These are phyloP conservation scores for Backusella australiensis DNA, from an alignment of 192 early-diverging fungal genomes.

Conservation along the genomic window DNA sequence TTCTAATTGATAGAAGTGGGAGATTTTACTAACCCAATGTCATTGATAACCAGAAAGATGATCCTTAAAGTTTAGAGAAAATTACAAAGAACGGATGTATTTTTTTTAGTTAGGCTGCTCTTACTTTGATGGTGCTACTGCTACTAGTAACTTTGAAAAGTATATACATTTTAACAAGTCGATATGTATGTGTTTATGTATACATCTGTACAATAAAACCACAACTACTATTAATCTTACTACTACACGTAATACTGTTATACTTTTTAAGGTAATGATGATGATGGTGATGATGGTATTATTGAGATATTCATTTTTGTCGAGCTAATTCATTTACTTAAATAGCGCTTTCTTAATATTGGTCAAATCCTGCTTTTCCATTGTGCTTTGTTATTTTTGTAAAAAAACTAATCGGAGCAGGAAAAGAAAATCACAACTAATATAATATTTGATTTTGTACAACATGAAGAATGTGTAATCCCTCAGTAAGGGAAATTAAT, in stretches of 20 bases:
- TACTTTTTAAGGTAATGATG: neutral
- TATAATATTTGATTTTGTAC: neutral
- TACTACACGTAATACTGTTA: neutral
- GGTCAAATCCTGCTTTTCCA: neutral
- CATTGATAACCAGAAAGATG: neutral
- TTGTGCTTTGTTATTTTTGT: neutral
- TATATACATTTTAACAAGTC: too few relatives aligned
- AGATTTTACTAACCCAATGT: neutral
- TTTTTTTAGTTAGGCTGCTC: neutral
- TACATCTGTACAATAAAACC: neutral
- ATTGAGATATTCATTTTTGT: neutral
- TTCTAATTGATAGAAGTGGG: neutral
- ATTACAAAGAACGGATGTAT: neutral
- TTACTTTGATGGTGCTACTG: neutral
- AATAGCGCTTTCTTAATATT: neutral
- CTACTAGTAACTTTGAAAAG: neutral
- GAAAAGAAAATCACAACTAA: neutral
- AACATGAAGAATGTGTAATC: neutral
- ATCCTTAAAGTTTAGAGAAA: neutral
- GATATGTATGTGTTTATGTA: too few relatives aligned
- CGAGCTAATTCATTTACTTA: neutral
- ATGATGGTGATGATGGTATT: neutral
- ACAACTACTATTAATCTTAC: neutral
- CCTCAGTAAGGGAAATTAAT: neutral
- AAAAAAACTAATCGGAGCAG: neutral